Percentiles rank a stretch among this genome's conserved stretches.
These are phyloP conservation scores for Phaeosphaeriaceae sp. DNA, from an alignment of 2,329 filamentous ascomycete genomes.

Conservation along the genomic window DNA sequence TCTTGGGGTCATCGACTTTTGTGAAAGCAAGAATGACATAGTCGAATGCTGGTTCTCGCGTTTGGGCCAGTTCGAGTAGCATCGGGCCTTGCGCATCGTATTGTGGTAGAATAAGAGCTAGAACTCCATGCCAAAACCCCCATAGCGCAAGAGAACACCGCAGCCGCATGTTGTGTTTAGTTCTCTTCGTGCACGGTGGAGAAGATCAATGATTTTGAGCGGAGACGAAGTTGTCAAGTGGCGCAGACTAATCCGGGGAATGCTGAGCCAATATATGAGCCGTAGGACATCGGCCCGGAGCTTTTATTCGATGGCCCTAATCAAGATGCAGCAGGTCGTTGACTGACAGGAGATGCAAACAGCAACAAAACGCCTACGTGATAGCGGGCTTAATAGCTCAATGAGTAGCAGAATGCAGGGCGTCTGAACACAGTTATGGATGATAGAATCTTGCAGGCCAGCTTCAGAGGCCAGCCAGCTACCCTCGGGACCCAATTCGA, in stretches of 20 bases:
- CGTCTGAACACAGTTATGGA: no score
- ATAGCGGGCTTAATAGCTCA: conserved; percentile 2
- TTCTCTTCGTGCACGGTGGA: background rate
- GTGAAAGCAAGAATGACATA: conserved; percentile 17
- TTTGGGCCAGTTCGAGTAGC: background rate
- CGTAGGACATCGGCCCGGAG: background rate
- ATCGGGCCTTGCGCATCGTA: conserved; percentile 14
- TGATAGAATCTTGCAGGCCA: background rate
- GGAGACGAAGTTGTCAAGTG: background rate
- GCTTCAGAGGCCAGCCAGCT: no score
- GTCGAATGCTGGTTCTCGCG: background rate
- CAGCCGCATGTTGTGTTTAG: conserved; percentile 5
- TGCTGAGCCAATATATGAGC: background rate
- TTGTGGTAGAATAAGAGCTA: conserved; percentile 13
- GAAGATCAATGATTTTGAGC: background rate
- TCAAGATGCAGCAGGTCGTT: conserved; percentile 5
- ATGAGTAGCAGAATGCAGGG: conserved; percentile 4
- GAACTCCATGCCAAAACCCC: background rate
- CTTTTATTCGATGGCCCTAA: background rate
- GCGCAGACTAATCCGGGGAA: background rate
- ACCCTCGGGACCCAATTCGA: no score
- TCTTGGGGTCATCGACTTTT: background rate
- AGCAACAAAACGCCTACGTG: background rate
- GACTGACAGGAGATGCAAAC: background rate
- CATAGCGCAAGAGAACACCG: conserved; percentile 2